Evolutionary conservation across 257 asterid species (phyloP).

Genomic region (Salvia rosmarinus): DNA sequence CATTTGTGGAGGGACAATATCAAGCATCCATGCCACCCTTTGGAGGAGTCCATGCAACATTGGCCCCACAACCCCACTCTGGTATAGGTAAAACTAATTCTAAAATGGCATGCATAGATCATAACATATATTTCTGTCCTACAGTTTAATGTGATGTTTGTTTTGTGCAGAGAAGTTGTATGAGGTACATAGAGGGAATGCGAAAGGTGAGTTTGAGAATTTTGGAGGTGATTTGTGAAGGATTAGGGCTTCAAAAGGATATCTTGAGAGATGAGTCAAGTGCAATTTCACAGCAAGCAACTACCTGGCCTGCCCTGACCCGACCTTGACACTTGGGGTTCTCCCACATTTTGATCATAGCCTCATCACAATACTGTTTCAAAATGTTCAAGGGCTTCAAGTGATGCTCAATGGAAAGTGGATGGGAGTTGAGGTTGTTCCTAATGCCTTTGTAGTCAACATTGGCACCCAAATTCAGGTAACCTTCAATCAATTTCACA

Average conservation of each 20-base stretch:
- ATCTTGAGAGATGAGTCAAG: conserved; percentile 45
- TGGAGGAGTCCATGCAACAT: conserved; percentile 48
- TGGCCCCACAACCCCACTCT: conserved; percentile 66
- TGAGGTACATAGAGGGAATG: conserved; percentile 43
- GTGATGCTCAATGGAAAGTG: conserved; percentile 54
- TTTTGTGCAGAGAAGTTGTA: conserved; percentile 43
- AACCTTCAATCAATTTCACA: too few relatives aligned
- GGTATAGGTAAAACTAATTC: conserved; percentile 46
- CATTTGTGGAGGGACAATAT: conserved; percentile 70
- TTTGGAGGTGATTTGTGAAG: conserved; percentile 53
- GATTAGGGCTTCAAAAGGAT: conserved; percentile 51
- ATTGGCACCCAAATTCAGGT: conserved; percentile 64
- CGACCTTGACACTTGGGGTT: conserved; percentile 54
- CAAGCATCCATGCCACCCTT: conserved; percentile 65
- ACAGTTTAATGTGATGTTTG: not conserved
- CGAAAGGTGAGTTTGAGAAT: conserved; percentile 42
- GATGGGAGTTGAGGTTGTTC: conserved; percentile 55
- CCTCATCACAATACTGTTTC: conserved; percentile 53
- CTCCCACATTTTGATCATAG: conserved; percentile 60
- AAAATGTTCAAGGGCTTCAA: conserved; percentile 59
- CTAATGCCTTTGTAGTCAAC: conserved; percentile 58
- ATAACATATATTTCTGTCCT: too few relatives aligned
- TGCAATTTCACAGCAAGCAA: conserved; percentile 53
- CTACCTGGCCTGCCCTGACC: conserved; percentile 71
- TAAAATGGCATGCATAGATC: too few relatives aligned